These are phyloP conservation scores for Endoconidiophora laricicola DNA, from an alignment of 2,329 filamentous ascomycete genomes.

Conservation along the genomic window DNA sequence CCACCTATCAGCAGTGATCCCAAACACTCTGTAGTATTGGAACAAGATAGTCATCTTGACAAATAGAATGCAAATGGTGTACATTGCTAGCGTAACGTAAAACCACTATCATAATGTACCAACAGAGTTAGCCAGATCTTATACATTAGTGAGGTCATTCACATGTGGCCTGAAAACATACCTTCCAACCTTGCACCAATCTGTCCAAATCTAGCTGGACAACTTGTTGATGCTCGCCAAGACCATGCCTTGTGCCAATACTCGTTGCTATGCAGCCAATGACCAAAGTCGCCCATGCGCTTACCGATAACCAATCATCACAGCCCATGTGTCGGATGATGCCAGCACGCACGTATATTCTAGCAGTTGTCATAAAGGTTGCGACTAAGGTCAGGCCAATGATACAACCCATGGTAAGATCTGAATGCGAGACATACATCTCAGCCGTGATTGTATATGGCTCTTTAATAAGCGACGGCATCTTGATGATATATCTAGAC, in stretches of 20 bases:
- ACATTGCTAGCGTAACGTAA: conserved; percentile 17
- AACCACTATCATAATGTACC: conserved; percentile 10
- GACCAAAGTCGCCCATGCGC: conserved; percentile 15
- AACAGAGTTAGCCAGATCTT: not conserved
- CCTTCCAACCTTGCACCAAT: conserved; percentile 14
- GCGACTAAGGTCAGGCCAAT: conserved; percentile 16
- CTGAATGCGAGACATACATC: conserved; percentile 6
- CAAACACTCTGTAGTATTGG: conserved; percentile 21
- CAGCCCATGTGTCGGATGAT: conserved; percentile 16
- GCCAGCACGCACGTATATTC: conserved; percentile 18
- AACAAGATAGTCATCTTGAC: conserved; percentile 21
- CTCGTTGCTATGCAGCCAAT: not conserved
- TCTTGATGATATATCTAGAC: not conserved
- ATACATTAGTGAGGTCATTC: not conserved
- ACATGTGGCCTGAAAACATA: conserved; percentile 4
- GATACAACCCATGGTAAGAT: conserved; percentile 16
- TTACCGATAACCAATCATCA: conserved; percentile 18
- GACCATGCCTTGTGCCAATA: conserved; percentile 16
- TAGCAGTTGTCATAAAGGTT: conserved; percentile 16
- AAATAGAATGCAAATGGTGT: conserved; percentile 20
- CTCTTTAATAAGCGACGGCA: conserved; percentile 1
- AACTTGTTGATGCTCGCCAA: conserved; percentile 17
- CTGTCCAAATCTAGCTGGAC: conserved; percentile 15
- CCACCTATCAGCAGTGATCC: conserved; percentile 13
- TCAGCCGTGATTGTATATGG: not conserved